Percentiles rank a stretch among this genome's conserved stretches.
Evolutionary conservation across 768 basidiomycete species (phyloP).

Genomic region (Hygrophoropsis aurantiaca): DNA sequence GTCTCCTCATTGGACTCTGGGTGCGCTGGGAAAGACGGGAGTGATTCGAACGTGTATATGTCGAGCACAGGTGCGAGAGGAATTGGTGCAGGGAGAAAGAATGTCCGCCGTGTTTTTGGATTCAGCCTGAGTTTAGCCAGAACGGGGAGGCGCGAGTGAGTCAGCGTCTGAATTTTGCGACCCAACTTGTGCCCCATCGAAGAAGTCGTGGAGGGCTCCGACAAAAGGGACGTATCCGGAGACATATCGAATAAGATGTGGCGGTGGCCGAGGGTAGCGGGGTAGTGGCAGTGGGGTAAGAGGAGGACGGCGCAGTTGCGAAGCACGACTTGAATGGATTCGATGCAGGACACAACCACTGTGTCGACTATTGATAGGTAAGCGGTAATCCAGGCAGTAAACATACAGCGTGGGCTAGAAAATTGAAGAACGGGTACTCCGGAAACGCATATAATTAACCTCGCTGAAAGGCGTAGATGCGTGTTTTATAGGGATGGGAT

Average conservation of each 20-base stretch:
- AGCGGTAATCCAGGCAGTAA: neutral
- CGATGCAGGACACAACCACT: neutral
- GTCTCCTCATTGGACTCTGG: constrained; percentile 6
- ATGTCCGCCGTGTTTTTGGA: constrained; percentile 6
- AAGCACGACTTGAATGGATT: neutral
- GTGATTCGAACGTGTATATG: constrained; percentile 23
- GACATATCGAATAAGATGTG: constrained; percentile 9
- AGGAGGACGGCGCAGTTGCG: neutral
- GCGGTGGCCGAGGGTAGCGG: neutral
- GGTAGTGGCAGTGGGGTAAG: constrained; percentile 8
- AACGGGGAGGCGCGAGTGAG: constrained; percentile 23
- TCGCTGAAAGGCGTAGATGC: too few relatives aligned
- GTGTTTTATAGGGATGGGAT: too few relatives aligned
- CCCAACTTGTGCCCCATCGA: constrained; percentile 15
- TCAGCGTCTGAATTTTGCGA: constrained; percentile 14
- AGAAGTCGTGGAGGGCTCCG: neutral
- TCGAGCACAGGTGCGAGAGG: constrained; percentile 29
- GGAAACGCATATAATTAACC: too few relatives aligned
- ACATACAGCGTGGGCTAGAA: neutral
- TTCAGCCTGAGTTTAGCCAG: constrained; percentile 15
- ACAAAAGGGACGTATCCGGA: constrained; percentile 5
- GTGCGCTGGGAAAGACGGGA: constrained; percentile 18
- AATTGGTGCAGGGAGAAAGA: constrained; percentile 15
- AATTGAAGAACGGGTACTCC: neutral
- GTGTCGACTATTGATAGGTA: neutral